A percentile compares a stretch with the other conserved stretches of the same genome.
These are phyloP conservation scores for Pythium dissimile DNA, from an alignment of 352 stramenopile species.

Conservation along the genomic window DNA sequence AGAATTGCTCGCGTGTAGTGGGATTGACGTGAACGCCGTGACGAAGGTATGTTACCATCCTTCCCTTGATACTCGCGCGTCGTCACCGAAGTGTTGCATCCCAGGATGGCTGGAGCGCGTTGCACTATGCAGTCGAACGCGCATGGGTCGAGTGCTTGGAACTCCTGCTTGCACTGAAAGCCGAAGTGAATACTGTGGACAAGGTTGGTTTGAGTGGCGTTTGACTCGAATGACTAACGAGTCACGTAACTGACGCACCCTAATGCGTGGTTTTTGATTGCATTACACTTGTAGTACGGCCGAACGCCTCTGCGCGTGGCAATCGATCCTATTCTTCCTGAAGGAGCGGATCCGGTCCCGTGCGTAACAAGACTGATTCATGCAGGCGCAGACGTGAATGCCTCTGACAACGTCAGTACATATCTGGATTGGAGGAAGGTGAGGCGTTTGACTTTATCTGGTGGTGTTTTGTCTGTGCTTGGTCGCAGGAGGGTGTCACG, in stretches of 20 bases:
- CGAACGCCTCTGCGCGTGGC: not conserved
- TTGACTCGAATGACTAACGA: not conserved
- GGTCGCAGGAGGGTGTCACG: no score
- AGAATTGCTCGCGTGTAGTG: not conserved
- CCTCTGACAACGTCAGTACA: not conserved
- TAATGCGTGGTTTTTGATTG: no score
- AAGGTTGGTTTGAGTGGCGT: slow-evolving; percentile 1
- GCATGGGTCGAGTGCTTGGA: slow-evolving; percentile 1
- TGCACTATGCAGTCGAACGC: not conserved
- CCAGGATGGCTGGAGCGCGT: slow-evolving; percentile 2
- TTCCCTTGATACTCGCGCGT: not conserved
- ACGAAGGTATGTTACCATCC: not conserved
- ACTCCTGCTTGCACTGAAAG: not conserved
- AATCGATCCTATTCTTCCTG: not conserved
- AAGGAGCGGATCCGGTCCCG: not conserved
- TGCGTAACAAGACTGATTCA: not conserved
- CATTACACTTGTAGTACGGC: not conserved
- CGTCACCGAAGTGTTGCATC: not conserved
- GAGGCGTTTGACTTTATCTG: no score
- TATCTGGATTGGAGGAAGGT: no score
- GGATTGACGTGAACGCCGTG: slow-evolving; percentile 1
- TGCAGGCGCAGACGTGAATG: not conserved
- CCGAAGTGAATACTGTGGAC: slow-evolving; percentile 1
- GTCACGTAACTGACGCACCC: not conserved
- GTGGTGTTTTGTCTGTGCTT: no score